Base-by-base conservation (phyloP, 352 stramenopile species). In the Pilasporangium apinafurcum region DNA sequence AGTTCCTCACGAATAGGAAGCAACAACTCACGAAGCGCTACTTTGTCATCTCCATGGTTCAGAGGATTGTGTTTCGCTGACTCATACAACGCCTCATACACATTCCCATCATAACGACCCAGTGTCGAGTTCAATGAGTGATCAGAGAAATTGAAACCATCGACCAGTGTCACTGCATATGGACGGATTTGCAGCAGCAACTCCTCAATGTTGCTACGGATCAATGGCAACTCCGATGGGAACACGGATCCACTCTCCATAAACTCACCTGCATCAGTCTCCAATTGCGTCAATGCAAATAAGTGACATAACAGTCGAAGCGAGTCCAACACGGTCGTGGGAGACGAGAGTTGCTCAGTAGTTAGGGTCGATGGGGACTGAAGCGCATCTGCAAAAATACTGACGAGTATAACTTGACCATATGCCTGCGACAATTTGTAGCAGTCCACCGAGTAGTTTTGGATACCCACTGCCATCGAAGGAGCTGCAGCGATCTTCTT, bases 141-240 rank as follows among this genome's bases (percentile, higher is more conserved):
- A 52, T 90, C 80, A 9, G 73, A 83, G 51, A 90, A 88, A 54
- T 89, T 83, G 58, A 87, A 92, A 14, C 70, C 72, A 30, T 92
- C 77, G 22, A 81, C 73, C 20, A 90, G 69, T 38, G 61, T 61
- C 30, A 92, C 76, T n/a, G 76, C 80, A 37, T 92, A 68, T 6
- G 63, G 57, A 8, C 77, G 76, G 32, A 90, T 60, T 20, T 65
- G 61, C 14, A 34, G 36, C 12, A 86, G 67, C 16, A 86, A 50
- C 28, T 59, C 48, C 39, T 83, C 65, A 37, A 86, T 74, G 45
- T 57, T 65, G 16, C 53, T 41, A 24, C 76, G 73, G n/a, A 91
- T 53, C 18, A 59, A 35, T 17, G 56, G 21, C 43, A 91, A 65
- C 6, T 83, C 57, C n/a, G 22, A 48, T 17, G 56, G 58, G 10